phyloP scores from a whole-genome alignment of 1,284 basidiomycete genomes.

The Sphaerobolus stellatus region DNA sequence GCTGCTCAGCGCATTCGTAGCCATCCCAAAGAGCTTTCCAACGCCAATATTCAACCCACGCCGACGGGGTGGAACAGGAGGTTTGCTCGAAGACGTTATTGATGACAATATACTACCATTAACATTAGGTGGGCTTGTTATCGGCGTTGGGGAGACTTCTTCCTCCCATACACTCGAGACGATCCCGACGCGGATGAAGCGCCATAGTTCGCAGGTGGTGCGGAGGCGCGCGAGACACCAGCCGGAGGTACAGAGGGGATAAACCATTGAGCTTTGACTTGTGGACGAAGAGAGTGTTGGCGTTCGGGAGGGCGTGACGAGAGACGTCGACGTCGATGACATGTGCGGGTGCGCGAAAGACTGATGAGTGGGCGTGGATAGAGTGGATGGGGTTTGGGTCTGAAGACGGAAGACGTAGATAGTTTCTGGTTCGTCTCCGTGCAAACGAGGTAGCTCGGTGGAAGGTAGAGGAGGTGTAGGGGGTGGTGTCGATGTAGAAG shows the following conservation, averaged over 20 bases:
- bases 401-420: conserved; percentile 62
- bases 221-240: conserved; percentile 81
- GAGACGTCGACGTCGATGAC: too few species aligned
- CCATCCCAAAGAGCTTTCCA: conserved; percentile 14
- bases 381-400: conserved; percentile 18
- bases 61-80: conserved; percentile 31
- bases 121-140: neutral
- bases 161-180: conserved; percentile 87
- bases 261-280: conserved; percentile 33
- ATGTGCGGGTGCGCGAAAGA: too few species aligned
- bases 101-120: neutral
- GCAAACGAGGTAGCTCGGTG: conserved; percentile 18
- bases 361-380: conserved; percentile 24
- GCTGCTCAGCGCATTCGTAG: conserved; percentile 12
- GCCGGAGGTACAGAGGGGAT: conserved; percentile 73
- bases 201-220: conserved; percentile 89
- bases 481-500: conserved; percentile 14
- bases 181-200: conserved; percentile 79
- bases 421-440: conserved; percentile 32
- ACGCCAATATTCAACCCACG: conserved; percentile 28
- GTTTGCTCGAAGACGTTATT: conserved; percentile 13
- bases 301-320: too few species aligned
- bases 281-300: too few species aligned
- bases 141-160: conserved; percentile 43
- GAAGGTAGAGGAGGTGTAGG: conserved; percentile 24